These are phyloP conservation scores for Gaertneriomyces sp. DNA, from an alignment of 192 early-diverging fungal genomes.

Conservation along the genomic window DNA sequence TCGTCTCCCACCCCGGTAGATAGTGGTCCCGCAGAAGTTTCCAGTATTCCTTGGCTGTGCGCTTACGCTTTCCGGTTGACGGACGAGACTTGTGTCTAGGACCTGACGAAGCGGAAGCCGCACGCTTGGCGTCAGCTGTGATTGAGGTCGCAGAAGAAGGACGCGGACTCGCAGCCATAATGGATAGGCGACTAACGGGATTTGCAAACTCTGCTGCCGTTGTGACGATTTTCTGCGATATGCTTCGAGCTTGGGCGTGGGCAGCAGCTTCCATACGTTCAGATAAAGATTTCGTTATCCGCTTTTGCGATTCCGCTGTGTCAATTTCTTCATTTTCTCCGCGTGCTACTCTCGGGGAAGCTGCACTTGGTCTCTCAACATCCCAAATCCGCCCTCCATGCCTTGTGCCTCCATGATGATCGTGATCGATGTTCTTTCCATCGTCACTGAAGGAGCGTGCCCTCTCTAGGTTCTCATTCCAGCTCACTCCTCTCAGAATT, in stretches of 20 bases:
- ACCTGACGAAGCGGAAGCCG: neutral
- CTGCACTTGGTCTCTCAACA: too few relatives aligned
- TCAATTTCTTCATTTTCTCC: too few relatives aligned
- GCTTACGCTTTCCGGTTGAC: conserved; percentile 7
- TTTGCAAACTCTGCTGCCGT: conserved; percentile 2
- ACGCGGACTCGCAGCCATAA: neutral
- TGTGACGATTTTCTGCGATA: conserved; percentile 3
- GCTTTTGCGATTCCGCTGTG: too few relatives aligned
- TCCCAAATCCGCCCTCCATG: too few relatives aligned
- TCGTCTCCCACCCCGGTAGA: neutral
- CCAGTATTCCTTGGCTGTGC: conserved; percentile 2
- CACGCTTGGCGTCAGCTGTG: neutral
- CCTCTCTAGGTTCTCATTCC: too few relatives aligned
- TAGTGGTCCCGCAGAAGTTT: neutral
- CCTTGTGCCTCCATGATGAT: too few relatives aligned
- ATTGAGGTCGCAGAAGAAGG: neutral
- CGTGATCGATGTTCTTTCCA: too few relatives aligned
- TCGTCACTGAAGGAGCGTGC: too few relatives aligned
- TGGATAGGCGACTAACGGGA: neutral
- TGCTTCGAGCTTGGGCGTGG: conserved; percentile 4
- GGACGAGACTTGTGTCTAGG: conserved; percentile 14
- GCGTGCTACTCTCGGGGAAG: too few relatives aligned
- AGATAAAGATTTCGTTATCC: neutral
- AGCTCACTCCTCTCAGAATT: too few relatives aligned
- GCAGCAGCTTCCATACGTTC: conserved; percentile 5